Base-by-base conservation (phyloP, 257 asterid species). In the Parsonsia alboflavescens region DNA sequence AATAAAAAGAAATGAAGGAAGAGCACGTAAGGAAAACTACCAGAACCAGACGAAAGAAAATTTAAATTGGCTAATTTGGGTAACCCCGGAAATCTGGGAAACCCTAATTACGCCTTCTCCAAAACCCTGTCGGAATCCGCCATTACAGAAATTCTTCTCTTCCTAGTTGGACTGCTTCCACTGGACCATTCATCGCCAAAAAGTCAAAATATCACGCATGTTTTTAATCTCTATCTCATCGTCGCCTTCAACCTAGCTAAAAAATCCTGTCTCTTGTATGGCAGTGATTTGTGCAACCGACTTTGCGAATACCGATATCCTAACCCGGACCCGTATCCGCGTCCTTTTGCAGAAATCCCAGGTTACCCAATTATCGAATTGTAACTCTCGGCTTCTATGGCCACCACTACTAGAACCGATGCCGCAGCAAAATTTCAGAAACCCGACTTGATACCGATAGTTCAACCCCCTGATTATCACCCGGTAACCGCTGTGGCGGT, bases 341-440 rank as follows among this genome's bases (percentile, higher is more conserved):
- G 50, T 24, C 72, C 65, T 41, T 30, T 39, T 52, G 13, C 56
- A 16, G 17, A 65, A 41, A 70, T 21, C 50, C 24, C 74, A 70
- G 63, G 28, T 73, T 73, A 2, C 46, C 26, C 22, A 30, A 69
- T 21, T 42, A 71, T 57, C 56, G 0, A 9, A 41, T 54, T 44
- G 61, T 70, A 28, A 12, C 12, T 22, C n/a, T 7, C 64, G 13
- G 22, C 74, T 64, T 50, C 84, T 53, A 93, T 93, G 97, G 92
- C 96, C 69, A 85, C 76, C 5, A 63, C 80, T 6, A 52, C 79
- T 10, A 70, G 53, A 8, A 45, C 77, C 2, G 95, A 88, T 72
- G 88, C 89, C 72, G 83, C 96, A 59, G 79, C 96, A 5, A 86
- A 90, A 72, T 89, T 91, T 78, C 90, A 89, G 69, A 85, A 89